phyloP scores from a whole-genome alignment of 192 early-diverging fungal species.

The Umbelopsis isabellina region DNA sequence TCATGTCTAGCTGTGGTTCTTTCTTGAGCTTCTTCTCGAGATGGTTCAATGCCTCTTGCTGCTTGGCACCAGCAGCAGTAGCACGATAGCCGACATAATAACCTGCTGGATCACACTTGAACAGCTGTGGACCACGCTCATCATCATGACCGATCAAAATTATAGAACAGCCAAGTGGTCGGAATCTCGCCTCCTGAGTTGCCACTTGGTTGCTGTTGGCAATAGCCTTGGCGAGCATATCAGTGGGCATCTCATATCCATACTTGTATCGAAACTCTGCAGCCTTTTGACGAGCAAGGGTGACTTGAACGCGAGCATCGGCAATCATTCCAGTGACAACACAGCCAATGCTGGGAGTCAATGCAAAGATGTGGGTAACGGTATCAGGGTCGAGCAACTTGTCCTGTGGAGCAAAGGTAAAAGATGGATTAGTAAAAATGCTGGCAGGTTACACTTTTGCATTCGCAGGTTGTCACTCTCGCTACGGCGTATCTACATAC shows the following conservation, averaged over 20 bases:
- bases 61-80: slow-evolving; percentile 93
- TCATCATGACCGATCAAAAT: slow-evolving; percentile 96
- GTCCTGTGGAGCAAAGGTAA: slow-evolving; percentile 59
- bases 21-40: slow-evolving; percentile 99
- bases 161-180: slow-evolving; percentile 97
- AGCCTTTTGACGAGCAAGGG: slow-evolving; percentile 91
- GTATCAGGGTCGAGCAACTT: slow-evolving; percentile 94
- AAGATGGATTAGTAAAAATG: neutral
- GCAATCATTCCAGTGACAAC: slow-evolving; percentile 98
- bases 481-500: slow-evolving; percentile 34
- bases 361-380: slow-evolving; percentile 90
- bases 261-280: slow-evolving; percentile 99
- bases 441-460: too few relatives aligned
- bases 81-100: slow-evolving; percentile 98
- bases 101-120: slow-evolving; percentile 97
- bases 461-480: too few relatives aligned
- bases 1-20: slow-evolving; percentile 72
- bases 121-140: slow-evolving; percentile 95
- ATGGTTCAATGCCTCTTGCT: slow-evolving; percentile 93
- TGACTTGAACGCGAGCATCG: slow-evolving; percentile 93
- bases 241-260: slow-evolving; percentile 96
- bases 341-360: slow-evolving; percentile 94
- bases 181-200: slow-evolving; percentile 98
- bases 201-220: slow-evolving; percentile 99
- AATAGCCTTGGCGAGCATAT: slow-evolving; percentile 97